A percentile compares a stretch with the other conserved stretches of the same genome.
phyloP scores from a whole-genome alignment of 2,329 filamentous ascomycete species.

The Aspergillus calidoustus region DNA sequence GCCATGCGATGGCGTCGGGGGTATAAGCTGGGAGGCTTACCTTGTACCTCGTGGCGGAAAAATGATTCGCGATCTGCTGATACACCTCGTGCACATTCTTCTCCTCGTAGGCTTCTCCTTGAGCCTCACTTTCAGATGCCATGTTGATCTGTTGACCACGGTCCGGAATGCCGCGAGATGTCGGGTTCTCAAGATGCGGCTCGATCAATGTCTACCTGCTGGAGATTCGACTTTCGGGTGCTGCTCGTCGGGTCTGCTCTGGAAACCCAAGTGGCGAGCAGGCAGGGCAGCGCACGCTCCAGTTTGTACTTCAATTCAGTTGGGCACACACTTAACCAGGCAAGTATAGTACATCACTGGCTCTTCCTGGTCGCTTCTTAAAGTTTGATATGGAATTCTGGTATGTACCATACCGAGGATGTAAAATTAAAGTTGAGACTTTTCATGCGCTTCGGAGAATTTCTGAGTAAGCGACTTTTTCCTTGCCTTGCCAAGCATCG shows the following conservation, averaged over 20 bases:
- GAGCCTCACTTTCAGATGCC: neutral
- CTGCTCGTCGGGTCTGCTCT: neutral
- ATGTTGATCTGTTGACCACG: neutral
- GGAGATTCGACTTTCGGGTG: neutral
- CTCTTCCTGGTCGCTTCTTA: neutral
- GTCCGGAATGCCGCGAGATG: neutral
- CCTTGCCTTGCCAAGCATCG: neutral
- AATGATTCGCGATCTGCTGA: conserved; percentile 58
- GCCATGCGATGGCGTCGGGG: neutral
- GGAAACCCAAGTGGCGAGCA: neutral
- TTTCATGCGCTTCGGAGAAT: conserved; percentile 18
- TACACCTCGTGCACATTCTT: conserved; percentile 91
- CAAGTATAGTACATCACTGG: neutral
- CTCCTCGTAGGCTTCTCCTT: conserved; percentile 68
- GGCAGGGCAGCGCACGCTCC: neutral
- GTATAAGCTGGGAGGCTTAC: conserved; percentile 41
- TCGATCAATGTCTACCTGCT: neutral
- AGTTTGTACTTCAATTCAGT: neutral
- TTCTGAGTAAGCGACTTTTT: conserved; percentile 16
- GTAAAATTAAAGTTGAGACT: conserved; percentile 17
- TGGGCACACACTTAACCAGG: neutral
- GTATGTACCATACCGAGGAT: conserved; percentile 4
- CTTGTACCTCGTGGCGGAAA: conserved; percentile 64
- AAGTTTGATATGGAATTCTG: neutral
- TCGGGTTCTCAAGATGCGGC: neutral